Conservation (phyloP, 2,329 filamentous ascomycete genomes). For the Paramyrothecium roridum region DNA sequence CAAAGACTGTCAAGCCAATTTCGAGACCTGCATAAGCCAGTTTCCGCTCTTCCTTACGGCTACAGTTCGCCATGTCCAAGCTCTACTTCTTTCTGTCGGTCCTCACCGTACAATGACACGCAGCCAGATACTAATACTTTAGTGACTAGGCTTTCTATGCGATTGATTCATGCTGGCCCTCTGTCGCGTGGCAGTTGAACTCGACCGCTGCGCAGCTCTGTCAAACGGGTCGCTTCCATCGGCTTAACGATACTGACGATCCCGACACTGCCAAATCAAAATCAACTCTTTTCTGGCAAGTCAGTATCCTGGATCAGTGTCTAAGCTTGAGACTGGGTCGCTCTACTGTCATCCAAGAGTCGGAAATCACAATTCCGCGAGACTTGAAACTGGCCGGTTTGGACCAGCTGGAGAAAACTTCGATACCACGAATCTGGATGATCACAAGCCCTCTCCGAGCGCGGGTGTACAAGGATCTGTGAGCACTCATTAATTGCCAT, state of each 20-base stretch:
- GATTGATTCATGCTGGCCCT: conserved; percentile 59
- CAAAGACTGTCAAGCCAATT: conserved; percentile 41
- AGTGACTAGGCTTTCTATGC: conserved; percentile 52
- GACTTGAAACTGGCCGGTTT: conserved; percentile 39
- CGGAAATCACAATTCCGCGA: conserved; percentile 52
- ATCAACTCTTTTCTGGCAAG: conserved; percentile 42
- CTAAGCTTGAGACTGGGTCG: conserved; percentile 58
- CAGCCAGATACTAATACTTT: background rate
- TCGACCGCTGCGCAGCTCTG: conserved; percentile 59
- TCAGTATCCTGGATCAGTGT: conserved; percentile 57
- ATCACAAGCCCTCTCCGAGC: conserved; percentile 54
- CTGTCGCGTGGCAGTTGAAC: conserved; percentile 60
- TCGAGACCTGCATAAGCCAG: conserved; percentile 47
- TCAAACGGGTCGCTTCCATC: conserved; percentile 61
- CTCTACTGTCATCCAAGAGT: conserved; percentile 55
- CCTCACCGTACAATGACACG: background rate
- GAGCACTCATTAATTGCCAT: conserved; percentile 5
- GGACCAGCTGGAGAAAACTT: conserved; percentile 21
- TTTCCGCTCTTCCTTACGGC: conserved; percentile 56
- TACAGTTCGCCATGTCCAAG: conserved; percentile 51
- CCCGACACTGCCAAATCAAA: conserved; percentile 30
- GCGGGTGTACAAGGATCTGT: conserved; percentile 52
- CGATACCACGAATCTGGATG: conserved; percentile 52
- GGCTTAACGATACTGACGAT: conserved; percentile 31
- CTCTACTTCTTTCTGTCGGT: conserved; percentile 55